Base-by-base conservation (phyloP, 805 yeast species). In the Metschnikowia lochheadii region DNA sequence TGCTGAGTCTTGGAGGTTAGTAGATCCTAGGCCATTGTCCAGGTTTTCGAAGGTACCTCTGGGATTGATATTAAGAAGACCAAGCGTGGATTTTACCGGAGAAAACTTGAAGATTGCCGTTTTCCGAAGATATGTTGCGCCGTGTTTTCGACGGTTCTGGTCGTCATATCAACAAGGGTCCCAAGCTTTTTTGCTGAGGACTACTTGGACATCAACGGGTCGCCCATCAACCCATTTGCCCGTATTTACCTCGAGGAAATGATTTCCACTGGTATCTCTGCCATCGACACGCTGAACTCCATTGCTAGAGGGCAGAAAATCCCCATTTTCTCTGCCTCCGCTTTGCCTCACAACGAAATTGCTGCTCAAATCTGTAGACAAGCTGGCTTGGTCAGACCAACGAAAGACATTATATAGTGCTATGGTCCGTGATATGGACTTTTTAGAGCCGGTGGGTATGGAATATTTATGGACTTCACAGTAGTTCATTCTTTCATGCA, bases 361-460 rank as follows among this genome's bases (percentile, higher is more conserved):
- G 99, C 99, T 54, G 99, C 99, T 41, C 99, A 94, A 75, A 92
- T 94, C 70, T 92, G 98, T 81, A 90, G 99, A 79, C 99, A 94
- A 78, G 99, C 99, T 38, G 97, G 97, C 62, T 81, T 94, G 68
- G 99, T 95, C 48, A 87, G 98, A 77, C 99, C 99, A 65, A 95
- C 99, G 37, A 94, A 94, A 77, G 99, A 92, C 70, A 98, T 94
- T 52, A 18, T 18, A 18, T 18, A 3, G 20, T 18, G 3, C 20
- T 18, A 18, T 18, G 20, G 20, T 18, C 20, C 20, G 20, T 18
- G 20, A 18, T 18, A 18, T 18, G 20, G 3, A 18, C 20, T 2
- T 18, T 18, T 18, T 18, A 3, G 20, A 18, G 20, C 20, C 20
- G 20, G 20, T 18, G 20, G 20, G 20, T 18, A 18, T 18, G 20